Conservation (phyloP, 140 eudicot genomes). For the Flaveria floridana region DNA sequence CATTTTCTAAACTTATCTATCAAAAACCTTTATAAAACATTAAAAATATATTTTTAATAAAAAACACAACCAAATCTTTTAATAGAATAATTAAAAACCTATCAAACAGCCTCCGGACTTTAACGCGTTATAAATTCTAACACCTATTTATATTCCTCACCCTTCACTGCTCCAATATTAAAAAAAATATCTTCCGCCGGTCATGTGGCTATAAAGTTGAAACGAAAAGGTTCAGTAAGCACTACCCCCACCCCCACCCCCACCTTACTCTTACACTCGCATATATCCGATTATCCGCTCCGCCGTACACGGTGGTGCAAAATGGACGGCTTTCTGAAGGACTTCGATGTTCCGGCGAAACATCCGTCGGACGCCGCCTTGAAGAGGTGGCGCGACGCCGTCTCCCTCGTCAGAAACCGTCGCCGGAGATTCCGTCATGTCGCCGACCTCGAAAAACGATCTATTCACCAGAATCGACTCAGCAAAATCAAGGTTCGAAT, state of each 20-base stretch:
- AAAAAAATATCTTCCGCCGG: no score
- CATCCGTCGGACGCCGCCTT: conserved; percentile 57
- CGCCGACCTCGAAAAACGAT: conserved; percentile 64
- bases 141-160: no score
- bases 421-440: conserved; percentile 76
- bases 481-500: conserved; percentile 41
- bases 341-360: conserved; percentile 59
- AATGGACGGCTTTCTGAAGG: conserved; percentile 40
- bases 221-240: neutral
- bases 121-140: no score
- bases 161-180: no score
- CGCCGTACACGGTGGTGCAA: neutral
- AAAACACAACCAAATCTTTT: no score
- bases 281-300: neutral
- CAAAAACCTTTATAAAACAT: no score
- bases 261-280: neutral
- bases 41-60: no score
- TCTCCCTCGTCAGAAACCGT: conserved; percentile 52
- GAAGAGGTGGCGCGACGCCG: conserved; percentile 69
- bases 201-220: no score
- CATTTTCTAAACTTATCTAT: no score
- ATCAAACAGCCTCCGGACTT: no score
- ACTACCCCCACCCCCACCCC: neutral
- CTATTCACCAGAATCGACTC: conserved; percentile 32
- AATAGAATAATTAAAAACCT: no score